phyloP scores from a whole-genome alignment of 176 grass and related monocot genomes.

The Zea luxurians region DNA sequence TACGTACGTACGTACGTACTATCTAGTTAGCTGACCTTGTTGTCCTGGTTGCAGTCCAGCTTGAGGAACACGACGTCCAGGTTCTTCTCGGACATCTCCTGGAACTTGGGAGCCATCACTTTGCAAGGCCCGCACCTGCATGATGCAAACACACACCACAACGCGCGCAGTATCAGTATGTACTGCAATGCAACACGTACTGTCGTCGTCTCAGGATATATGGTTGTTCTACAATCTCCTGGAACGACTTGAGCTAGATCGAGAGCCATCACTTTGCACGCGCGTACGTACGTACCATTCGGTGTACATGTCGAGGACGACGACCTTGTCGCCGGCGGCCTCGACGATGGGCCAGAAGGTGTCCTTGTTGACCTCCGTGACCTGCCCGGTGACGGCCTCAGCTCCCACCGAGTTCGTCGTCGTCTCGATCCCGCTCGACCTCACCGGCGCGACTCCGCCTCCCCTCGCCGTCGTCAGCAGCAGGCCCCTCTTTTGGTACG shows the following conservation, averaged over 20 bases:
- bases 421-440: slow-evolving; percentile 61
- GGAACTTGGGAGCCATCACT: slow-evolving; percentile 77
- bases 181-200: no score
- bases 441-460: neutral
- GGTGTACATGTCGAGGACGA: slow-evolving; percentile 98
- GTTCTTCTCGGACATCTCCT: slow-evolving; percentile 88
- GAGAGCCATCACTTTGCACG: neutral
- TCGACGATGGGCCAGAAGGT: slow-evolving; percentile 95
- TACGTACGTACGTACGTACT: no score
- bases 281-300: slow-evolving; percentile 54
- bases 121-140: slow-evolving; percentile 95
- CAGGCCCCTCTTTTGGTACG: slow-evolving; percentile 33
- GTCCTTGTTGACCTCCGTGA: slow-evolving; percentile 89
- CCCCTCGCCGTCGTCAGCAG: neutral
- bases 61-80: slow-evolving; percentile 86
- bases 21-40: slow-evolving; percentile 46
- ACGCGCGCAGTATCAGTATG: no score
- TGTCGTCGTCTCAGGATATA: no score
- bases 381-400: slow-evolving; percentile 59
- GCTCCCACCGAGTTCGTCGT: neutral
- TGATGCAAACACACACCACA: no score
- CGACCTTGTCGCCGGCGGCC: slow-evolving; percentile 67
- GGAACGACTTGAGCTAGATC: no score
- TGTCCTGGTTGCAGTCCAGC: slow-evolving; percentile 96
- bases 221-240: no score